Conservation (phyloP, 2,329 filamentous ascomycete genomes). For the Trichophyton benhamiae region DNA sequence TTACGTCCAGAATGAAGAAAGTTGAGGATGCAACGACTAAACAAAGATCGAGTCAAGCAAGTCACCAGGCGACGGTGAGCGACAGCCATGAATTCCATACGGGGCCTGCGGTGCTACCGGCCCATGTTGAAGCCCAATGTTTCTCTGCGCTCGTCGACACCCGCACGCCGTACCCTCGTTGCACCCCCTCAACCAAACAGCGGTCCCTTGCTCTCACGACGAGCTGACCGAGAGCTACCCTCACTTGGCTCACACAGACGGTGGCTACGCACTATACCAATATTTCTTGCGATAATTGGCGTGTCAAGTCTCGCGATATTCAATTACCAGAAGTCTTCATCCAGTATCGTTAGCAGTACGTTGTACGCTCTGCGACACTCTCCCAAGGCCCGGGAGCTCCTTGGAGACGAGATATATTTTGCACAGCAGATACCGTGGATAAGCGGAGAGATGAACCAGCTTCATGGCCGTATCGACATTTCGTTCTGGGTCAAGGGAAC, state of each 20-base stretch:
- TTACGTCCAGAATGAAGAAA: too few relatives aligned
- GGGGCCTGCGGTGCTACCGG: constrained; percentile 12
- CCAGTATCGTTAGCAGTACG: constrained; percentile 70
- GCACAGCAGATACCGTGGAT: constrained; percentile 71
- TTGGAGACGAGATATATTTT: constrained; percentile 84
- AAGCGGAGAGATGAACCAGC: constrained; percentile 76
- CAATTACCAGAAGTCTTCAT: constrained; percentile 97
- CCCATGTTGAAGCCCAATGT: constrained; percentile 11
- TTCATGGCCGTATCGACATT: constrained; percentile 84
- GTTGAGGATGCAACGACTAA: too few relatives aligned
- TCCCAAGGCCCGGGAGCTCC: constrained; percentile 55
- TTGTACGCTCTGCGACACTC: constrained; percentile 86
- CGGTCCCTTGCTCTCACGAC: constrained; percentile 41
- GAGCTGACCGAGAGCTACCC: constrained; percentile 42
- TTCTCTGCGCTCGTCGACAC: neutral
- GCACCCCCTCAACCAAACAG: constrained; percentile 39
- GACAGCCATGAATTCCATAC: constrained; percentile 9
- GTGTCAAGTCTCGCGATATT: constrained; percentile 75
- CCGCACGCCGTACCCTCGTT: constrained; percentile 34
- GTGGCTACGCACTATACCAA: constrained; percentile 63
- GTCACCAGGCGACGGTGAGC: neutral
- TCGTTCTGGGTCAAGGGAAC: constrained; percentile 75
- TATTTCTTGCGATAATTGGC: constrained; percentile 64
- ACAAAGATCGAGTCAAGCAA: neutral
- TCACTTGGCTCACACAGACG: constrained; percentile 37